phyloP scores from a whole-genome alignment of 305 asterid genomes.

The Withania somnifera region DNA sequence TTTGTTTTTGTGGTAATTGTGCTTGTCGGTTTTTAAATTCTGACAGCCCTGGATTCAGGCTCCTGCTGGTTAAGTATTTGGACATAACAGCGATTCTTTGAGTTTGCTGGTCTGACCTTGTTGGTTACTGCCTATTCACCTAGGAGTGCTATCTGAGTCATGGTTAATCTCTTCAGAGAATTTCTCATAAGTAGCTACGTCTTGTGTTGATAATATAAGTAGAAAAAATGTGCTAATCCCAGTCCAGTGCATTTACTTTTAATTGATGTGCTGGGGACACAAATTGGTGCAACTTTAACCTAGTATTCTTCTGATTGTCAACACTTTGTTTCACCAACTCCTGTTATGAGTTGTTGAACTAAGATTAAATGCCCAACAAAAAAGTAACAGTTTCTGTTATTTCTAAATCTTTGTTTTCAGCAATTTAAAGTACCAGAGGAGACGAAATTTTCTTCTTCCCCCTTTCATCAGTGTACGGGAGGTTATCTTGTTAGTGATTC shows the following conservation, averaged over 20 bases:
- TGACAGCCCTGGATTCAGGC: background rate
- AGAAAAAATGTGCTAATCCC: background rate
- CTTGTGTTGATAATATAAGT: background rate
- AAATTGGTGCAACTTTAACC: background rate
- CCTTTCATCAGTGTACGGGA: background rate
- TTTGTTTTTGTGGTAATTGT: background rate
- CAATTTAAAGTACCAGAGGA: background rate
- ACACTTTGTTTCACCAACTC: background rate
- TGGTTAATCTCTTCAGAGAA: background rate
- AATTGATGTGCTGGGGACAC: background rate
- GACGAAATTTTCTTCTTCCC: background rate
- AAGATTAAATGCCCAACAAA: background rate
- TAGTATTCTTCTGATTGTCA: background rate
- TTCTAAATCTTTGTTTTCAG: background rate
- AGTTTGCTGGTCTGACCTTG: background rate
- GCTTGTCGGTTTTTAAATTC: background rate
- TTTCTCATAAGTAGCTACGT: background rate
- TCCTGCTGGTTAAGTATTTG: background rate
- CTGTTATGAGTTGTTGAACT: background rate
- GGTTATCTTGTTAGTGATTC: background rate
- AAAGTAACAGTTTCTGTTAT: background rate
- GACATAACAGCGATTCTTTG: background rate
- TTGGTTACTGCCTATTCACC: background rate
- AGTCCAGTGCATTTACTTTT: background rate
- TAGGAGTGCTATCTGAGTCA: background rate